Conservation (phyloP, 1,139 yeast species). For the Yamadazyma aaseri region DNA sequence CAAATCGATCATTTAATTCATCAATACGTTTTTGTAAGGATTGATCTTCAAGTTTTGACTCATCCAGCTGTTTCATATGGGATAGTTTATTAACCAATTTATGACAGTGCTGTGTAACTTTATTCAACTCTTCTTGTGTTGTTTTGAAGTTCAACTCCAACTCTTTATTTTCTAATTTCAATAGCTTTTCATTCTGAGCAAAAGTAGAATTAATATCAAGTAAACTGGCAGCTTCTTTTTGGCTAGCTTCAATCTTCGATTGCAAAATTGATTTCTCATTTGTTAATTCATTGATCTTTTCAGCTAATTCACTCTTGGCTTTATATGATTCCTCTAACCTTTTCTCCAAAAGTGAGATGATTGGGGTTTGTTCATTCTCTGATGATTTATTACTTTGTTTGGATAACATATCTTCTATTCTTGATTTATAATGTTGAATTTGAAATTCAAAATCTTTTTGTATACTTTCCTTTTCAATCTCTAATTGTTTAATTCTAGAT, state of each 20-base stretch:
- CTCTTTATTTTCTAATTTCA: conserved; percentile 20
- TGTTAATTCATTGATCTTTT: conserved; percentile 8
- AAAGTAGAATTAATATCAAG: conserved; percentile 12
- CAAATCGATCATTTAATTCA: conserved; percentile 10
- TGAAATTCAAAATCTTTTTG: conserved; percentile 33
- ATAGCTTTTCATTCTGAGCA: conserved; percentile 18
- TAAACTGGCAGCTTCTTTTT: conserved; percentile 9
- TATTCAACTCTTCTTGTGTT: conserved; percentile 24
- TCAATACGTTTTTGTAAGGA: conserved; percentile 11
- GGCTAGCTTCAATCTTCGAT: conserved; percentile 5
- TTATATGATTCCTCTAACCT: conserved; percentile 33
- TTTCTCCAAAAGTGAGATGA: conserved; percentile 31
- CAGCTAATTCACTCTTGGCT: conserved; percentile 9
- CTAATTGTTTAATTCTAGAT: conserved; percentile 31
- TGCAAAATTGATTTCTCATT: conserved; percentile 12
- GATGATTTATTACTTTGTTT: neutral
- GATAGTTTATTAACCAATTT: conserved; percentile 30
- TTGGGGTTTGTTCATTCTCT: conserved; percentile 12
- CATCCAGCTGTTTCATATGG: conserved; percentile 16
- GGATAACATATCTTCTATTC: conserved; percentile 16
- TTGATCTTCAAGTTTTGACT: conserved; percentile 6
- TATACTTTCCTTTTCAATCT: conserved; percentile 34
- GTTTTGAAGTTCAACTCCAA: conserved; percentile 22
- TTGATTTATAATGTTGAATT: conserved; percentile 23
- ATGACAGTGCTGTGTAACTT: conserved; percentile 29